Conservation (phyloP, 2,329 filamentous ascomycete genomes). For the Venturia nashicola region DNA sequence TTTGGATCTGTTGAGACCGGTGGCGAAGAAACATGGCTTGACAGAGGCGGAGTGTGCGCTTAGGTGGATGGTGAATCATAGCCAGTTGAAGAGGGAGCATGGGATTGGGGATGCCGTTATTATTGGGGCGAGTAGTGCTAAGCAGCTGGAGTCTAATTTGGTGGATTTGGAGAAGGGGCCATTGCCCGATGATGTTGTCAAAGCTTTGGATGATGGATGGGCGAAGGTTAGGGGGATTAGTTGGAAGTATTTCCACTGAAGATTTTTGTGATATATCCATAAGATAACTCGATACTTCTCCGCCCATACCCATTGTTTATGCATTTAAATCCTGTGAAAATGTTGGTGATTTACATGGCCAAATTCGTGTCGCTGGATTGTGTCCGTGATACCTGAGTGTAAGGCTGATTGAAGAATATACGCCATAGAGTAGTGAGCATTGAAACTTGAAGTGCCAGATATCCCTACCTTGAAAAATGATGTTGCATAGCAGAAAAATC, state of each 20-base stretch:
- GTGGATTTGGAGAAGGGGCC: constrained; percentile 35
- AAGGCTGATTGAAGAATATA: background rate
- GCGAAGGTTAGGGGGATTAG: constrained; percentile 6
- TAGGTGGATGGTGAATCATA: constrained; percentile 35
- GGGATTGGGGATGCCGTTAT: constrained; percentile 14
- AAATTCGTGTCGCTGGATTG: too few species aligned
- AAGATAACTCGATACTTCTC: too few species aligned
- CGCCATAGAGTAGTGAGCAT: background rate
- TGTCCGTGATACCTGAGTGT: too few species aligned
- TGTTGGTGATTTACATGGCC: too few species aligned
- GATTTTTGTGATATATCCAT: too few species aligned
- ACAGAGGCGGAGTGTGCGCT: constrained; percentile 32
- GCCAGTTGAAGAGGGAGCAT: constrained; percentile 19
- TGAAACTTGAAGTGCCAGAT: background rate
- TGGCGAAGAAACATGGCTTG: constrained; percentile 27
- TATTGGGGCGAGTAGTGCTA: constrained; percentile 9
- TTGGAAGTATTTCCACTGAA: background rate
- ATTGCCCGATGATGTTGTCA: constrained; percentile 64
- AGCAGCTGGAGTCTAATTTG: constrained; percentile 11
- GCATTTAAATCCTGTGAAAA: too few species aligned
- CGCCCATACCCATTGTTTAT: too few species aligned
- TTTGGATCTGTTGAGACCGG: constrained; percentile 26
- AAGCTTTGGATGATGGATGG: constrained; percentile 70
- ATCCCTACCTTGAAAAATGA: background rate
- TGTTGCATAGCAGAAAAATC: background rate